These are phyloP conservation scores for Trichophyton rubrum DNA, from an alignment of 2,329 filamentous ascomycete genomes.

Conservation along the genomic window DNA sequence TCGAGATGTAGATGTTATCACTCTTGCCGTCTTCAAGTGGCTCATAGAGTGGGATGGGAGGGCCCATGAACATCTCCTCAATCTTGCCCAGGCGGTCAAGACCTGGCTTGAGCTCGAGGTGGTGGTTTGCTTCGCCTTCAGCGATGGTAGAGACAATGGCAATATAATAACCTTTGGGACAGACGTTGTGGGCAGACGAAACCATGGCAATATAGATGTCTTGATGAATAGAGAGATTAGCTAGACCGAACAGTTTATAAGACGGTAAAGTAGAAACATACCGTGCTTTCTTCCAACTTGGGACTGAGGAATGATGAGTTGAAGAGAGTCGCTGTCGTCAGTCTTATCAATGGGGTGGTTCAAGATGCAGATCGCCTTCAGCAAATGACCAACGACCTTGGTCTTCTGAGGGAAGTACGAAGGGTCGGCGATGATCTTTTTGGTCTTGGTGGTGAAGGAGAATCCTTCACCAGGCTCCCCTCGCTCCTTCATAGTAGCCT, in stretches of 20 bases:
- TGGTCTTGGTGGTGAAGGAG: conserved; percentile 92
- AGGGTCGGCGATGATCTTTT: conserved; percentile 90
- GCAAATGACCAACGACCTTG: conserved; percentile 72
- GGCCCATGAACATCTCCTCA: conserved; percentile 93
- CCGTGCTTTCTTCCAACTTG: conserved; percentile 95
- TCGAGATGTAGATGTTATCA: conserved; percentile 94
- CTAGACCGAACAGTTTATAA: neutral
- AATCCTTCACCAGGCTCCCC: conserved; percentile 62
- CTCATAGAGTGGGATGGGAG: conserved; percentile 88
- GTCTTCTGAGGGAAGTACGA: conserved; percentile 92
- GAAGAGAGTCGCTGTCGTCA: conserved; percentile 74
- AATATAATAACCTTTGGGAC: conserved; percentile 97
- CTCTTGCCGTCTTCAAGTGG: conserved; percentile 68
- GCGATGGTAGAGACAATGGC: conserved; percentile 97
- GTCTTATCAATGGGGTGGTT: conserved; percentile 91
- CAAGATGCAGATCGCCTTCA: conserved; percentile 94
- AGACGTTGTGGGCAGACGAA: conserved; percentile 92
- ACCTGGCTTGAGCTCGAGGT: conserved; percentile 84
- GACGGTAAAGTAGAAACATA: conserved; percentile 26
- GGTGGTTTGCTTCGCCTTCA: conserved; percentile 82
- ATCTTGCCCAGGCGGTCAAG: conserved; percentile 85
- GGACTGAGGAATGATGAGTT: conserved; percentile 95
- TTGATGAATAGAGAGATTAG: conserved; percentile 23
- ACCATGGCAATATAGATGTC: conserved; percentile 97
- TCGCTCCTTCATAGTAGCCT: conserved; percentile 86